A percentile compares a stretch with the other conserved stretches of the same genome.
Conservation (phyloP, 805 yeast genomes). For the Yarrowia sp. region DNA sequence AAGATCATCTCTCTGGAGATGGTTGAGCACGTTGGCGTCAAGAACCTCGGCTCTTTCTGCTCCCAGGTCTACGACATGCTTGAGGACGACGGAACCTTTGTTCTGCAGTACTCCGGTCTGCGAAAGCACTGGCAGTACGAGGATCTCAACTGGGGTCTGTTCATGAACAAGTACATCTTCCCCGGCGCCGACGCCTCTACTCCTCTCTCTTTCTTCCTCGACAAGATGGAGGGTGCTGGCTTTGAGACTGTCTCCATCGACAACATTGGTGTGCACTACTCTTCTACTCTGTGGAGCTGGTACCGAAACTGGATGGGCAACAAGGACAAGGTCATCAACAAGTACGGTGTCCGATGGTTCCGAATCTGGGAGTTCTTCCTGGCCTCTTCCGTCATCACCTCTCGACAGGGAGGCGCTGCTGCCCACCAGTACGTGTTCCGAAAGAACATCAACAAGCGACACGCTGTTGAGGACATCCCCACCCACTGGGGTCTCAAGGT, state of each 20-base stretch:
- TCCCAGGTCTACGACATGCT: constrained; percentile 80
- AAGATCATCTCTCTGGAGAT: constrained; percentile 89
- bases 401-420: constrained; percentile 92
- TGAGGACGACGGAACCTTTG: constrained; percentile 88
- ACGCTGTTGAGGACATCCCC: constrained; percentile 79
- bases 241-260: constrained; percentile 82
- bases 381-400: constrained; percentile 74
- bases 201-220: constrained; percentile 79
- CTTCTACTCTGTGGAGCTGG: constrained; percentile 91
- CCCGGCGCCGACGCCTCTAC: constrained; percentile 98
- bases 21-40: constrained; percentile 95
- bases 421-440: constrained; percentile 88
- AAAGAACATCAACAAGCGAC: constrained; percentile 82
- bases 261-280: constrained; percentile 89
- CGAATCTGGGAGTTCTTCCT: constrained; percentile 92
- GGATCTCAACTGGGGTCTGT: constrained; percentile 90
- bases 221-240: constrained; percentile 75
- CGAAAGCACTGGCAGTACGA: constrained; percentile 94
- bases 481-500: constrained; percentile 65
- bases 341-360: constrained; percentile 87
- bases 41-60: constrained; percentile 73
- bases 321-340: constrained; percentile 68
- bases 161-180: constrained; percentile 94
- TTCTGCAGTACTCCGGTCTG: constrained; percentile 83
- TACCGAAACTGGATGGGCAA: constrained; percentile 90